A percentile compares a stretch with the other conserved stretches of the same genome.
Conservation (phyloP, 176 grass and related monocot genomes). For the Metroxylon sagu region DNA sequence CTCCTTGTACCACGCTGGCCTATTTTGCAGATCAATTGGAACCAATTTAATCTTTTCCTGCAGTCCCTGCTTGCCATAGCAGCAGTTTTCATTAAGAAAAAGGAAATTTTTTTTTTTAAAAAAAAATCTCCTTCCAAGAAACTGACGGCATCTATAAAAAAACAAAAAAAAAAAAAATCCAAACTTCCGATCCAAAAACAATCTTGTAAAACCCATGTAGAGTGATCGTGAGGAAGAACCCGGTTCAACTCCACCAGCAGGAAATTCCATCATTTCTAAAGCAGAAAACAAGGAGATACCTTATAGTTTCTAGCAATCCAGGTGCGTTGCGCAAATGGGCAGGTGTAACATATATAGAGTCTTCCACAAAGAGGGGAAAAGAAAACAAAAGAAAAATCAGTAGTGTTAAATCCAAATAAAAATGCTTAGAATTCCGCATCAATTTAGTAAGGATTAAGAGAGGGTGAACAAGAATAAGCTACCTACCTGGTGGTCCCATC, state of each 20-base stretch:
- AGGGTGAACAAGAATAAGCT: too few species aligned
- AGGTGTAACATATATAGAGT: conserved; percentile 56
- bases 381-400: not conserved
- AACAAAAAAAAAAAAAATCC: too few species aligned
- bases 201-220: too few species aligned
- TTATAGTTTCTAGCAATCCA: conserved; percentile 68
- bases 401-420: too few species aligned
- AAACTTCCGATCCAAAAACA: too few species aligned
- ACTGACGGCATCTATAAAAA: too few species aligned
- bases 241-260: too few species aligned
- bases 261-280: too few species aligned
- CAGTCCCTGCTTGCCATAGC: conserved; percentile 28
- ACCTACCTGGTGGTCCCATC: conserved; percentile 54
- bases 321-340: conserved; percentile 64
- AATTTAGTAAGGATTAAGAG: too few species aligned
- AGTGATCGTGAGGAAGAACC: too few species aligned
- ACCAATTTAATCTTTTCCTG: conserved; percentile 50
- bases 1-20: conserved; percentile 78
- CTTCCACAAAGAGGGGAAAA: conserved; percentile 19
- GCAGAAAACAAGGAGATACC: conserved; percentile 15
- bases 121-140: not conserved
- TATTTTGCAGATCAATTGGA: conserved; percentile 46
- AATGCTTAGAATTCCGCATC: too few species aligned
- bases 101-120: not conserved
- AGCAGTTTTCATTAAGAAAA: not conserved